Conservation (phyloP, 2,329 filamentous ascomycete genomes). For the Fusarium luffae region DNA sequence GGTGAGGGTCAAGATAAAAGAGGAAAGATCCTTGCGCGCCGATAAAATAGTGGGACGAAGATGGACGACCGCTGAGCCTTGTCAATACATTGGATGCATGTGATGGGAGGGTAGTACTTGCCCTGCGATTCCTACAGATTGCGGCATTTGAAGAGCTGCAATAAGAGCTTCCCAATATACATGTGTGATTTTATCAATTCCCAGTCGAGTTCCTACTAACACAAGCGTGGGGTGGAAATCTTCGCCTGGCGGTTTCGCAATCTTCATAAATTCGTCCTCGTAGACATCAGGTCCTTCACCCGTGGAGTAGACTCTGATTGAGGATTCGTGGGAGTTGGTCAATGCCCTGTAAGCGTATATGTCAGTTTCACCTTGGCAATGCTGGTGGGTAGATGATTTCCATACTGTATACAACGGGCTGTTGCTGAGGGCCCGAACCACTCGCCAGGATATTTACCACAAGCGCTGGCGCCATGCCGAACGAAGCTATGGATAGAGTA, state of each 20-base stretch:
- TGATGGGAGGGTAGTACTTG: conserved; percentile 55
- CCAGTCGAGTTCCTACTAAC: conserved; percentile 86
- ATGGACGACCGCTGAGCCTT: conserved; percentile 79
- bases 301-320: conserved; percentile 85
- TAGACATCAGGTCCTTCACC: conserved; percentile 93
- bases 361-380: not conserved
- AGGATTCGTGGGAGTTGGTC: conserved; percentile 71
- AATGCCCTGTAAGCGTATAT: conserved; percentile 69
- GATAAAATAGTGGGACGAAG: conserved; percentile 78
- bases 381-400: conserved; percentile 51
- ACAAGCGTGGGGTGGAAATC: conserved; percentile 86
- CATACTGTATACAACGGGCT: conserved; percentile 88
- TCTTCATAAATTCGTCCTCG: conserved; percentile 84
- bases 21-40: conserved; percentile 76
- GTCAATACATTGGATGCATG: conserved; percentile 16
- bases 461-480: conserved; percentile 83
- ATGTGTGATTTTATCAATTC: conserved; percentile 92
- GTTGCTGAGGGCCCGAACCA: conserved; percentile 99
- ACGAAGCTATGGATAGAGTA: conserved; percentile 98
- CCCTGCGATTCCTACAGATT: conserved; percentile 97
- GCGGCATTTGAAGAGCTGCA: conserved; percentile 82
- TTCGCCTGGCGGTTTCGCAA: conserved; percentile 74
- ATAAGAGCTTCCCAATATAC: conserved; percentile 97
- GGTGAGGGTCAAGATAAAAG: conserved; percentile 96
- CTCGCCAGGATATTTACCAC: conserved; percentile 94